Base-by-base conservation (phyloP, 192 early-diverging fungal species). In the Coemansia sp. region DNA sequence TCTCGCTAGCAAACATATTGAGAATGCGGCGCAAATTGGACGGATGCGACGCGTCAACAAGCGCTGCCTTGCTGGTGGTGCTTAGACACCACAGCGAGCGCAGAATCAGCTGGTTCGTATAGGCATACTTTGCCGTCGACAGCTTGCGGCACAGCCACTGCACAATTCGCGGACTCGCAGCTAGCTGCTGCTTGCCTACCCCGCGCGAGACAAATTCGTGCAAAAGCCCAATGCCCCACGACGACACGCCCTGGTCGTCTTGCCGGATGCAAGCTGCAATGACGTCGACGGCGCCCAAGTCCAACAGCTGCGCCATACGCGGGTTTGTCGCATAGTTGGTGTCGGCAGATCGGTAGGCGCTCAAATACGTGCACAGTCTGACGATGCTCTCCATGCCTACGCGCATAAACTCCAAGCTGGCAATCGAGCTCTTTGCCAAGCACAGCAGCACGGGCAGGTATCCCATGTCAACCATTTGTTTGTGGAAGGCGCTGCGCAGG, bases 101-200 rank as follows among this genome's bases (percentile, higher is more conserved):
- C 64, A 80, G 35, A 7, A 80, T 70, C 48, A 70, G 67, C 64
- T 80, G 77, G 60, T 80, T 80, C 17, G 71, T 74, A 41, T 80
- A 74, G 1, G 67, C 62, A 33, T 80, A 74, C 32, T 64, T 67
- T 0, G 56, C 52, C 14, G 77, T 74, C 24, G 64, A 54, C 59
- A 80, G 67, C n/a, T 62, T 34, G 10, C 68, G 63, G 34, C 72
- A 74, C 63, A 80, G 56, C 63, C 62, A 58, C 22, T 68, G 70
- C 36, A 71, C 68, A 14, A 80, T 36, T 7, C 54, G 43, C 4
- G 77, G 63, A 24, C 63, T 56, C 52, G 35, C 60, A 1, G 67
- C 72, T 55, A 80, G 64, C 60, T 56, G 32, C 37, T 38, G 9
- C 40, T 52, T 63, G 29, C 72, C 77, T 8, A 74, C 61, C 14